These are phyloP conservation scores for Colletotrichum destructivum DNA, from an alignment of 2,329 filamentous ascomycete species.

Conservation along the genomic window DNA sequence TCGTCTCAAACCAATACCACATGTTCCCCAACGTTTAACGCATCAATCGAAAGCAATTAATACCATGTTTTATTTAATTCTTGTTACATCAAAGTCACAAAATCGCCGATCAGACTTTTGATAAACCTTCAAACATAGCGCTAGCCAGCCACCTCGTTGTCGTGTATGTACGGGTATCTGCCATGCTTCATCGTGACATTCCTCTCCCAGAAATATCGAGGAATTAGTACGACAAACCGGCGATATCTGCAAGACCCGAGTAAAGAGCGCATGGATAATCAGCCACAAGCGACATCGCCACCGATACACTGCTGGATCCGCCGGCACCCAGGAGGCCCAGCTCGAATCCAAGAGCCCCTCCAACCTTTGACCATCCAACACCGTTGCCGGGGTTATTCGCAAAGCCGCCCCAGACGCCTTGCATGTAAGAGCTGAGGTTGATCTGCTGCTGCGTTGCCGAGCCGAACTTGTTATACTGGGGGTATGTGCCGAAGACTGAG, in stretches of 20 bases:
- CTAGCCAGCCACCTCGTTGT: no score
- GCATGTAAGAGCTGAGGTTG: slow-evolving; percentile 33
- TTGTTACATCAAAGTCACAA: no score
- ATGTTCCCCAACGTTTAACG: no score
- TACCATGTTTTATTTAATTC: no score
- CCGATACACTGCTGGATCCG: slow-evolving; percentile 1
- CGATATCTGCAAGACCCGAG: neutral
- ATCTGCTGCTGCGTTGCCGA: slow-evolving; percentile 23
- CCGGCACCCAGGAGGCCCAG: slow-evolving; percentile 3
- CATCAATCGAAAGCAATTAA: no score
- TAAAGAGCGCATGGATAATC: slow-evolving; percentile 25
- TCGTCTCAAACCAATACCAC: no score
- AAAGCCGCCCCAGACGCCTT: slow-evolving; percentile 29
- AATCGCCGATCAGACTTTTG: no score
- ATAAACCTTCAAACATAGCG: no score
- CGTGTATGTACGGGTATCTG: neutral
- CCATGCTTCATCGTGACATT: neutral
- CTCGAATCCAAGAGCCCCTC: slow-evolving; percentile 24
- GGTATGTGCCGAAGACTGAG: slow-evolving; percentile 38
- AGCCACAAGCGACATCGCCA: neutral
- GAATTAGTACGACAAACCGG: slow-evolving; percentile 6
- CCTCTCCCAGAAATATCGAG: neutral
- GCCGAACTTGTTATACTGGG: slow-evolving; percentile 21
- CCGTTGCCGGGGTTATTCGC: slow-evolving; percentile 29
- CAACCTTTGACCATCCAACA: slow-evolving; percentile 32